Evolutionary conservation across 805 yeast genomes (phyloP), one percentile per base, ranked within the genome.

Genomic region (Candida railenensis): DNA sequence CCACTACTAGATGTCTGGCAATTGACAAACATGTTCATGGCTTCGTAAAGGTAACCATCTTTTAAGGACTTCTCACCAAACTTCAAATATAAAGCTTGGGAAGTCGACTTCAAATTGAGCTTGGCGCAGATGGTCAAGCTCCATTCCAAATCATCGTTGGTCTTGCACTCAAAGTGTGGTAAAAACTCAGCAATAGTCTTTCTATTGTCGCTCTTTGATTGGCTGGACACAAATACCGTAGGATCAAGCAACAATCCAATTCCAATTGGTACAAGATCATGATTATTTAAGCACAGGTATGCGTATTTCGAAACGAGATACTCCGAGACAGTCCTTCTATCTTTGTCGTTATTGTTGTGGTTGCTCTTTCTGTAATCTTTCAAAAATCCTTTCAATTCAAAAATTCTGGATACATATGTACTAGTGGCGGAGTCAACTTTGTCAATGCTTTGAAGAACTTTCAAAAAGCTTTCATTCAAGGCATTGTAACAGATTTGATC

Each of bases 81-180:
- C 16, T 65, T 66, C 46, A 75, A 73, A 61, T 77, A 83, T 3
- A 87, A 67, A 28, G 74, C 69, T 47, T 74, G 73, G 0, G 87
- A 81, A 11, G 87, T 81, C 5, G 74, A 65, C n/a, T 81, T 72
- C 37, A 86, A 61, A 54, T 77, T 79, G 59, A 86, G 70, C 53
- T 83, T 76, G 11, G 90, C 87, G 66, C 92, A 85, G 3, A 87
- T 70, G 2, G 88, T 78, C 43, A 87, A 66, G 39, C 84, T 78
- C 92, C 92, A 87, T 61, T 87, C 94, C 50, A 85, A 73, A 58
- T 87, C 95, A 59, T 86, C 91, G 57, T 83, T 85, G 7, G 83
- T 82, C 45, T 75, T 66, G 56, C 82, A 82, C 38, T 82, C 72
- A 57, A 71, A 86, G 19, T 73, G 74, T 3, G 89, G 88, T 32